phyloP scores from a whole-genome alignment of 768 basidiomycete species.

The Mycena vulgaris region DNA sequence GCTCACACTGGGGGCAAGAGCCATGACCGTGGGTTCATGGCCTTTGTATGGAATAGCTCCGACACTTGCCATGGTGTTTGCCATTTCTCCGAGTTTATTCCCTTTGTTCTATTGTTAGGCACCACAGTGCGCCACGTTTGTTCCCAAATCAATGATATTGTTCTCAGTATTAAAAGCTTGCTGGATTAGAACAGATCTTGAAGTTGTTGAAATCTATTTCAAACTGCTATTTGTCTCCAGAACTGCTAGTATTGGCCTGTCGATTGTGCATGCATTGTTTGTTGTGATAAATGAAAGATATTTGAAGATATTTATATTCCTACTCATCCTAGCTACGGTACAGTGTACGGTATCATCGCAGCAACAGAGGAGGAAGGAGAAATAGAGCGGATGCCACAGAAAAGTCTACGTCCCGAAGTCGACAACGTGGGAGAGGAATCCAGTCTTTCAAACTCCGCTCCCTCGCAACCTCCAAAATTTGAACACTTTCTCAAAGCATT shows the following conservation, averaged over 20 bases:
- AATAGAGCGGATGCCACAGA: neutral
- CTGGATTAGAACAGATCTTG: constrained; percentile 5
- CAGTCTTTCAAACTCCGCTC: constrained; percentile 1
- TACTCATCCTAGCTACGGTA: neutral
- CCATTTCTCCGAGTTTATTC: constrained; percentile 7
- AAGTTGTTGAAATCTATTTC: neutral
- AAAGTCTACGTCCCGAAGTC: neutral
- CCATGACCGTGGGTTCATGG: neutral
- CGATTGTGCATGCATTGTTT: neutral
- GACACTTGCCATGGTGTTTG: constrained; percentile 10
- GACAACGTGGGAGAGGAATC: constrained; percentile 3
- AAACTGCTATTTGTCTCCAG: constrained; percentile 1
- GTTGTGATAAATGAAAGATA: neutral
- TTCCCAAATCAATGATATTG: neutral
- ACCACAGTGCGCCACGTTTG: neutral
- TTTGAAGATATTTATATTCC: neutral
- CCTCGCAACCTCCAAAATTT: neutral
- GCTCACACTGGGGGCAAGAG: constrained; percentile 5
- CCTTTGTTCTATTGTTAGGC: constrained; percentile 5
- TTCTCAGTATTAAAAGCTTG: constrained; percentile 2
- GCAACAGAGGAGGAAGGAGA: neutral
- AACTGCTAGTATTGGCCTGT: constrained; percentile 7
- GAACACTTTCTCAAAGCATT: neutral
- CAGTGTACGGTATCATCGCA: neutral
- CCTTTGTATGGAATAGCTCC: neutral